Evolutionary conservation across 306 rosid species (phyloP), one percentile per base, ranked within the genome.

Genomic region (Casuarina glauca): DNA sequence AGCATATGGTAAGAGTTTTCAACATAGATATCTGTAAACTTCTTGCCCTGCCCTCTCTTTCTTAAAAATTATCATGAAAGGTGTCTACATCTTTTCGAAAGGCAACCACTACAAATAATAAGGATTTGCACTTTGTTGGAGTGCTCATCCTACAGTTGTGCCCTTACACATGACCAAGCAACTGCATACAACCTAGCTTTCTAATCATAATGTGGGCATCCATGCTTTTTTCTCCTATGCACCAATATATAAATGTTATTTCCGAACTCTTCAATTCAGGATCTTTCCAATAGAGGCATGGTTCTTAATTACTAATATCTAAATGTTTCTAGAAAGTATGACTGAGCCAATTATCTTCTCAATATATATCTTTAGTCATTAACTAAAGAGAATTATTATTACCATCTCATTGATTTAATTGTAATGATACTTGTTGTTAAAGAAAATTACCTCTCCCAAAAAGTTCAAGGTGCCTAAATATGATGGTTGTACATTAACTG

Each of bases 381-480:
- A 16, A 26, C 2, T 66, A 15, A 7, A 42, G 2, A 66, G 3
- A 3, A 58, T 58, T 5, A 61, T 61, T 9, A 32, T 32, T 36
- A 32, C 12, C 10, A 12, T 10, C 64, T 26, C 6, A 54, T 54
- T 39, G 20, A 69, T 49, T 77, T 55, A 15, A 26, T 57, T 52
- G 13, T 77, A 52, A 32, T 53, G 9, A 63, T 35, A 60, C 76
- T 50, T 62, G 73, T 39, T 51, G 66, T 51, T 52, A 43, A 53
- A 72, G 51, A 76, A 55, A 83, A 63, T 81, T 88, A 95, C 98
- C 98, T 87, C 80, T 86, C 10, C 82, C 84, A 73, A 92, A 91
- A 80, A 95, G 93, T 84, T 88, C 97, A 64, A 95, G 91, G 81
- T 97, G 62, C 90, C 80, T 72, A 95, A 81, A 87, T 84, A 82